Percentiles rank a stretch among this genome's conserved stretches.
phyloP scores from a whole-genome alignment of 2,329 filamentous ascomycete species.

The Colletotrichum ledebouriae region DNA sequence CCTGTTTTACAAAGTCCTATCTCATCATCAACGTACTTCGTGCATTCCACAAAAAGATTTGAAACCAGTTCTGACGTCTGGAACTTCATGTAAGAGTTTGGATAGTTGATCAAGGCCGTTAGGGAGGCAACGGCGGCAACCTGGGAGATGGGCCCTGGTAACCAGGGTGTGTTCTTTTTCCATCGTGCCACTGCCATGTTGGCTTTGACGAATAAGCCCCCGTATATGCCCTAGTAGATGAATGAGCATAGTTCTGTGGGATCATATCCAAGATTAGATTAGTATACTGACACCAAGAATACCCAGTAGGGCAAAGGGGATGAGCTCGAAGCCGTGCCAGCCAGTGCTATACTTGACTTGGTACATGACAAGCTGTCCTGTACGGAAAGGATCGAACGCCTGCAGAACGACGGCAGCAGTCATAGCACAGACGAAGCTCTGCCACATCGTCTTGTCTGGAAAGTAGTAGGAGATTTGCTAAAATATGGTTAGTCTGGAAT shows the following conservation, averaged over 20 bases:
- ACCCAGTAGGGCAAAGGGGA: conserved; percentile 89
- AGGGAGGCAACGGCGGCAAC: conserved; percentile 83
- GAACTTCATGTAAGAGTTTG: conserved; percentile 95
- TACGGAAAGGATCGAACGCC: conserved; percentile 92
- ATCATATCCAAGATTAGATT: not conserved
- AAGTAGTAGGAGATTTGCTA: conserved; percentile 98
- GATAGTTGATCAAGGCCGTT: conserved; percentile 92
- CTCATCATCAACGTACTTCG: conserved; percentile 83
- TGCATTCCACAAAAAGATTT: conserved; percentile 92
- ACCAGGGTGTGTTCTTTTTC: conserved; percentile 76
- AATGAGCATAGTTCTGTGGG: conserved; percentile 37
- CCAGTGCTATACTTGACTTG: conserved; percentile 92
- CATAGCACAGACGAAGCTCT: conserved; percentile 99
- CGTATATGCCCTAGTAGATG: conserved; percentile 79
- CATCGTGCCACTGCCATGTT: conserved; percentile 90
- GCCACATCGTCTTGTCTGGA: conserved; percentile 99
- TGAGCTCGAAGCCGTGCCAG: conserved; percentile 95
- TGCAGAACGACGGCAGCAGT: conserved; percentile 95
- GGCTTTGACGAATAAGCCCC: conserved; percentile 92
- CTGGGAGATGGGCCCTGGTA: conserved; percentile 82
- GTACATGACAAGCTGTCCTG: conserved; percentile 94
- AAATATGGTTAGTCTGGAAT: conserved; percentile 28
- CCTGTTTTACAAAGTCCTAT: conserved; percentile 93
- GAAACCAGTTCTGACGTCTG: conserved; percentile 93
- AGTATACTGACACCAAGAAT: conserved; percentile 74